Base-by-base conservation (phyloP, 2,329 filamentous ascomycete genomes). In the Aureobasidium sp. region DNA sequence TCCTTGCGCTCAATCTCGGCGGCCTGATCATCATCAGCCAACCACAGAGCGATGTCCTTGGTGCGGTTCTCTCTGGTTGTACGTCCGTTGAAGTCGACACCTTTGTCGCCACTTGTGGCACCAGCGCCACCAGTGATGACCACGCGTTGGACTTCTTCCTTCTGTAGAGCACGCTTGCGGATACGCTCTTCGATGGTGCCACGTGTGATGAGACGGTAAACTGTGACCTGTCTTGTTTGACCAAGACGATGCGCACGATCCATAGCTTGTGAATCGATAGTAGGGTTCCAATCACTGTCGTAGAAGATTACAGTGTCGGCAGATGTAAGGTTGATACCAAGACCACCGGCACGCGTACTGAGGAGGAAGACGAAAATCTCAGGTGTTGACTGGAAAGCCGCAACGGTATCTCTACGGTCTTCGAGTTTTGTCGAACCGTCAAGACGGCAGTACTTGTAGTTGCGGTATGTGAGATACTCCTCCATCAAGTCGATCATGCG, bases 401-500 rank as follows among this genome's bases (percentile, higher is more conserved):
- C 85, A 29, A 99, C 94, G 0, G 94, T 97, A 72, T 99, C 94
- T 72, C 94, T 88, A 74, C 94, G 86, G 73, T 99, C 94, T 74
- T 99, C 94, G 57, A 99, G 82, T 75, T 97, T 99, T 47, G 94
- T 99, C 19, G 91, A 96, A 72, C 94, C 94, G 70, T 99, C 94
- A 48, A 99, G 82, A 64, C 94, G 90, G 70, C 93, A 95, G 77
- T 97, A 99, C 76, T 96, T 97, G 86, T 96, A 97, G 77, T 97
- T 97, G 73, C 94, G 90, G 78, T 97, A 97, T 0, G 94, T 97
- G 63, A 99, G 81, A 69, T 97, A 99, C 76, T 99, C 94, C 74
- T 99, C 94, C 90, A 97, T 97, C 64, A 99, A 80, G 73, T 99
- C 93, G 71, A 99, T 97, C 94, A 99, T 99, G 71, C 90, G 89